Evolutionary conservation across 2,329 filamentous ascomycete species (phyloP).

Genomic region (Beauveria asiatica): DNA sequence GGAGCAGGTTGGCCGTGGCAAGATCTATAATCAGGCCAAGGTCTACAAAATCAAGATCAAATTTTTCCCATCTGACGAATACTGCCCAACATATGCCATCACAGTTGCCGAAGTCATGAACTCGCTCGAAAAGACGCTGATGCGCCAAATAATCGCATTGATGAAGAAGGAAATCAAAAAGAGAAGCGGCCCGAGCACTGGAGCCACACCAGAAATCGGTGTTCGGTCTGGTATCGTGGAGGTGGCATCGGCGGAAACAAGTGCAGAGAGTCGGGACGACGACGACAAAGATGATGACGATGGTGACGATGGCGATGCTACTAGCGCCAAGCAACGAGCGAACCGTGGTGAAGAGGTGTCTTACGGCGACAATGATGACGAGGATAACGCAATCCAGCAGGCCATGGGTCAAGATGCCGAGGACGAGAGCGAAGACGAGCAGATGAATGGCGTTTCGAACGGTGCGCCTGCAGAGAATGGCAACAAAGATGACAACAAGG

Average conservation of each 20-base stretch:
- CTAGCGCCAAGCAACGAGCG: slow-evolving; percentile 61
- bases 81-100: slow-evolving; percentile 79
- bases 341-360: slow-evolving; percentile 77
- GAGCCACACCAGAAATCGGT: slow-evolving; percentile 68
- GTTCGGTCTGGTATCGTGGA: slow-evolving; percentile 45
- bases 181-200: slow-evolving; percentile 47
- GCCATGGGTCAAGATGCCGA: slow-evolving; percentile 51
- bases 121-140: slow-evolving; percentile 72
- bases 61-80: slow-evolving; percentile 80
- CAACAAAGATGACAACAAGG: slow-evolving; percentile 21
- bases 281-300: slow-evolving; percentile 56
- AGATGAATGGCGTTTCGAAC: slow-evolving; percentile 21
- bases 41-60: slow-evolving; percentile 74
- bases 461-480: slow-evolving; percentile 26
- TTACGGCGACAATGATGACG: slow-evolving; percentile 88
- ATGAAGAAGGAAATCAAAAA: slow-evolving; percentile 78
- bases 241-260: slow-evolving; percentile 25
- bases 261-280: slow-evolving; percentile 15
- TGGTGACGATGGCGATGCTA: slow-evolving; percentile 71
- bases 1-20: slow-evolving; percentile 68
- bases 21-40: slow-evolving; percentile 64
- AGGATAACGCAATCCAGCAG: slow-evolving; percentile 67
- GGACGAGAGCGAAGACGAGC: slow-evolving; percentile 43
- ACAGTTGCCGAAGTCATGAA: slow-evolving; percentile 65
- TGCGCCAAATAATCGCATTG: slow-evolving; percentile 61